Conservation (phyloP, 805 yeast genomes). For the Ogataea salicorniae region DNA sequence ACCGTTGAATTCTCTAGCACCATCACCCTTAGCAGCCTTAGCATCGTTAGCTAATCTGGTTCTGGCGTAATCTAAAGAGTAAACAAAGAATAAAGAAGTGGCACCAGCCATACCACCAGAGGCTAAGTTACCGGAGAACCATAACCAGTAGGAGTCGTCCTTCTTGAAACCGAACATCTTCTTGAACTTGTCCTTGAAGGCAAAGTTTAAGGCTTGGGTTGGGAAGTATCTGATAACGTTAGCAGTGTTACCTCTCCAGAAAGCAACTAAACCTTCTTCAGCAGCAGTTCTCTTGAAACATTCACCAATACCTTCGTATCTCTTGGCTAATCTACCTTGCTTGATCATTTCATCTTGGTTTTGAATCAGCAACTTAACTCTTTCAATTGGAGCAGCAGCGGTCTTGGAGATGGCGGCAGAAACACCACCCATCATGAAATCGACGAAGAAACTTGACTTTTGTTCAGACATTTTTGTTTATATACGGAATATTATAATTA, state of each 20-base stretch:
- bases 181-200: constrained; percentile 97
- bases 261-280: constrained; percentile 85
- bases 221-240: constrained; percentile 99
- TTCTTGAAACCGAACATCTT: constrained; percentile 95
- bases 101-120: constrained; percentile 99
- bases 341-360: constrained; percentile 98
- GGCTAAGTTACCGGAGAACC: constrained; percentile 98
- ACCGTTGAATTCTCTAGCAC: constrained; percentile 97
- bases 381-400: constrained; percentile 96
- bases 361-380: constrained; percentile 94
- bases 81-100: constrained; percentile 85
- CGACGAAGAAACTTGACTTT: constrained; percentile 48
- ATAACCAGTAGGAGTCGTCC: constrained; percentile 85
- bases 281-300: constrained; percentile 94
- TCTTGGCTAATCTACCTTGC: constrained; percentile 88
- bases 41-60: constrained; percentile 99
- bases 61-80: constrained; percentile 97
- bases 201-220: constrained; percentile 97
- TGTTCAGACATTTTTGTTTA: constrained; percentile 31
- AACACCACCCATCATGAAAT: constrained; percentile 97
- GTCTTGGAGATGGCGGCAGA: constrained; percentile 98
- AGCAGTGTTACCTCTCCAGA: constrained; percentile 99
- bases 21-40: constrained; percentile 77
- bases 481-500: constrained; percentile 4
- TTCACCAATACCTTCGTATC: constrained; percentile 86